These are phyloP conservation scores for Davidsoniella eucalypti DNA, from an alignment of 2,329 filamentous ascomycete species.

Conservation along the genomic window DNA sequence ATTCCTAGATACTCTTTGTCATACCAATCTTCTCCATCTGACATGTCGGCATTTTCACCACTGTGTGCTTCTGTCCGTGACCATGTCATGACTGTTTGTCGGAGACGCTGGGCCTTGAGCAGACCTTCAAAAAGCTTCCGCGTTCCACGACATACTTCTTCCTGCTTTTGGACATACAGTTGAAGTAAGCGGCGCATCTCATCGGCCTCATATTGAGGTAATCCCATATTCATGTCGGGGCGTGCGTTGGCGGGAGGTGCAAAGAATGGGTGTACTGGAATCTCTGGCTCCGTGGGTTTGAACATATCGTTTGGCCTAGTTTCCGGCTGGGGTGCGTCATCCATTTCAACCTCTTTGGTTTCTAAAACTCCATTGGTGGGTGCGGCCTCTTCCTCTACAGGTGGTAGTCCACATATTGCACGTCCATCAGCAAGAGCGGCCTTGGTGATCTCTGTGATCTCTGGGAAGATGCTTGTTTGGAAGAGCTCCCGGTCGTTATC, in stretches of 20 bases:
- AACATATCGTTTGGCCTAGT: neutral
- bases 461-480: constrained; percentile 28
- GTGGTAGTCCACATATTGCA: constrained; percentile 2
- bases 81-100: constrained; percentile 57
- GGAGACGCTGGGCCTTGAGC: constrained; percentile 53
- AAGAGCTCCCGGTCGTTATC: constrained; percentile 40
- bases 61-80: constrained; percentile 62
- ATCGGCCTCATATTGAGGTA: constrained; percentile 59
- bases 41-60: constrained; percentile 54
- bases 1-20: constrained; percentile 67
- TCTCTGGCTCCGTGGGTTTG: constrained; percentile 14
- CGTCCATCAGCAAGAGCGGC: constrained; percentile 6
- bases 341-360: neutral
- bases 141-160: constrained; percentile 60
- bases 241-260: constrained; percentile 43
- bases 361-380: neutral
- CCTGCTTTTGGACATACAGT: constrained; percentile 70
- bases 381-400: neutral
- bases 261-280: constrained; percentile 61
- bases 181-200: constrained; percentile 59
- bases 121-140: constrained; percentile 53
- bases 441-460: constrained; percentile 20
- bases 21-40: constrained; percentile 80
- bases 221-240: constrained; percentile 52
- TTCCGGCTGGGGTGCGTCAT: neutral